Evolutionary conservation across 441 rosid species (phyloP), one percentile per base, ranked within the genome.

Genomic region (Euphorbia schlechtendalii): DNA sequence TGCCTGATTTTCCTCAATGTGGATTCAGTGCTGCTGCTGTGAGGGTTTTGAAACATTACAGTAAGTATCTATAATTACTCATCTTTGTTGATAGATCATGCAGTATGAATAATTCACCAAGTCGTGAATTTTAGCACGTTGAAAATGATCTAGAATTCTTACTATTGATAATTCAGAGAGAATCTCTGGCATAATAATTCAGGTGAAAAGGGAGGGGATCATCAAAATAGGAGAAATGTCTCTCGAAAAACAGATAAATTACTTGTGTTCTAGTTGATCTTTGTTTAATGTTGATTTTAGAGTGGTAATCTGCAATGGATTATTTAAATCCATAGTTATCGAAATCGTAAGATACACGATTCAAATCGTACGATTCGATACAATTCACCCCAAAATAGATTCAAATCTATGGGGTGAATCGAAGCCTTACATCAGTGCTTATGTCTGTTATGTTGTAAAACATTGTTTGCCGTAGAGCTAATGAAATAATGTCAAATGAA

Each of bases 1-100:
- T 84, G 54, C 96, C 97, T 55, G 95, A 90, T 49, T 61, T 73
- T 76, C 97, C 93, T 74, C 96, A 84, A 71, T 93, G 99, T 78
- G 96, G 97, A 53, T 93, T 90, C 74, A 93, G 99, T 74, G 82
- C 97, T 9, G 73, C 87, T 56, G 99, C 99, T n/a, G 95, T 90
- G 13, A 82, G 92, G 69, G 90, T 90, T 10, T 71, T 94, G 73
- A 81, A 81, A 21, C 89, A 83, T 5, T 89, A 94, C 71, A 75
- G 99, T 90, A 80, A 79, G 96, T 77, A 58, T 48, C 20, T 62
- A 52, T 15, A 32, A 63, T 14, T 21, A 0, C 36, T 8, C 22
- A 14, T 52, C 6, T 21, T 27, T n/a, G 52, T 36, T 59, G 53
- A 11, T 24, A 52, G 43, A 34, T 51, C 55, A 40, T 36, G 15